These are phyloP conservation scores for Wickerhamomyces subpelliculosus DNA, from an alignment of 805 yeast genomes.

Conservation along the genomic window DNA sequence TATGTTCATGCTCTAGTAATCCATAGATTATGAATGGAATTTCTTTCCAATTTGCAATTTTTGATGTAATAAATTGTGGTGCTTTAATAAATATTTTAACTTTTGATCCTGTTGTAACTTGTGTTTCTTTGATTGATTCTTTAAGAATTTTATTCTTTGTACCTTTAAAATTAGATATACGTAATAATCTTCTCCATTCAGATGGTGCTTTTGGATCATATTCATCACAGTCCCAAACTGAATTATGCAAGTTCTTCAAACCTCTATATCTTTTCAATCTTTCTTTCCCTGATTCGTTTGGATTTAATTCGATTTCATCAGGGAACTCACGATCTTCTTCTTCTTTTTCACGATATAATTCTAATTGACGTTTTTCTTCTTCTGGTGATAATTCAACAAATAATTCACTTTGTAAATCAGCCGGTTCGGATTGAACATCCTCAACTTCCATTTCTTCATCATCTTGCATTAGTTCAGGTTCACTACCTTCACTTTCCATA, in stretches of 20 bases:
- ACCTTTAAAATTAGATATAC: conserved; percentile 71
- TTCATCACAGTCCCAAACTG: conserved; percentile 87
- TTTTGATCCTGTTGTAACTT: conserved; percentile 55
- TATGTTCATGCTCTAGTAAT: conserved; percentile 79
- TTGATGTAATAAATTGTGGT: conserved; percentile 39
- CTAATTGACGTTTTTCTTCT: conserved; percentile 75
- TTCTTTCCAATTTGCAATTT: conserved; percentile 34
- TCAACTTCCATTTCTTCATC: conserved; percentile 28
- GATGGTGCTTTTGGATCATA: conserved; percentile 67
- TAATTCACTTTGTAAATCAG: conserved; percentile 44
- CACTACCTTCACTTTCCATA: conserved; percentile 9
- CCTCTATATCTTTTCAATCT: conserved; percentile 79
- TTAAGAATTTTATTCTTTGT: conserved; percentile 65
- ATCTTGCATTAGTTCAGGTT: conserved; percentile 12
- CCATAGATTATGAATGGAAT: conserved; percentile 64
- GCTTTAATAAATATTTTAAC: conserved; percentile 55
- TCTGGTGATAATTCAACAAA: conserved; percentile 72
- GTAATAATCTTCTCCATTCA: conserved; percentile 68
- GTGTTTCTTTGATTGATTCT: conserved; percentile 40
- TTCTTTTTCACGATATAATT: conserved; percentile 59
- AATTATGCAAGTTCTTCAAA: conserved; percentile 68
- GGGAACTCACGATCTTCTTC: conserved; percentile 90
- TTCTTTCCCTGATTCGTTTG: conserved; percentile 68
- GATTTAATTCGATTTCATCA: conserved; percentile 85
- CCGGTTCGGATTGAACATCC: conserved; percentile 37